phyloP scores from a whole-genome alignment of 2,329 filamentous ascomycete species.

The Scedosporium apiospermum region DNA sequence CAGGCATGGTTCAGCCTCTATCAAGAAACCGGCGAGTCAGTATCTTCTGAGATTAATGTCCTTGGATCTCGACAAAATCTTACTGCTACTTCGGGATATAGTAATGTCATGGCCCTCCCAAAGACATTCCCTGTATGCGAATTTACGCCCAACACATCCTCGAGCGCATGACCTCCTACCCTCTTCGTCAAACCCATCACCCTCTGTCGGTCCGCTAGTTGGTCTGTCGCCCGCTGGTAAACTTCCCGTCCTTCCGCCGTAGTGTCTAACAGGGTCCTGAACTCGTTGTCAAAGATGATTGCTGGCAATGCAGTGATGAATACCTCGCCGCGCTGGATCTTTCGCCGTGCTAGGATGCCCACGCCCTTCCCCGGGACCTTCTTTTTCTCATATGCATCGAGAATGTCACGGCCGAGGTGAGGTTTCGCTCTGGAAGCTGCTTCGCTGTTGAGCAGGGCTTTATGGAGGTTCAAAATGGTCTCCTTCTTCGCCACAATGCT shows the following conservation, averaged over 20 bases:
- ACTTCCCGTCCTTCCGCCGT: not conserved
- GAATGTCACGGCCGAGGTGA: no score
- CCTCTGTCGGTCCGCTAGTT: not conserved
- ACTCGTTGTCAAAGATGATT: not conserved
- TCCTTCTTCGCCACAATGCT: not conserved
- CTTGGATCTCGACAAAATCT: not conserved
- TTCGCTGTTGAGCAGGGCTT: not conserved
- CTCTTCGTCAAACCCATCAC: not conserved
- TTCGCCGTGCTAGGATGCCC: not conserved
- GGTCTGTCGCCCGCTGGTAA: not conserved
- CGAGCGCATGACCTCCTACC: not conserved
- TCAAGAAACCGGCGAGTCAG: not conserved
- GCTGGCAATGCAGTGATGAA: not conserved
- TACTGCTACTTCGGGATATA: not conserved
- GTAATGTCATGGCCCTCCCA: not conserved
- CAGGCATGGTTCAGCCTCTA: conserved; percentile 2
- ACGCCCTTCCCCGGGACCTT: not conserved
- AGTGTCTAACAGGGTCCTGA: not conserved
- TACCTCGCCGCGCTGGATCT: not conserved
- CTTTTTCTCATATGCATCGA: not conserved
- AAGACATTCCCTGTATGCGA: not conserved
- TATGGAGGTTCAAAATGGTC: not conserved
- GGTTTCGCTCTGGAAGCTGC: not conserved
- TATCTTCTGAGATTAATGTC: not conserved
- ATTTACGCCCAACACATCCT: not conserved